Percentiles rank a stretch among this genome's conserved stretches.
phyloP scores from a whole-genome alignment of 2,329 filamentous ascomycete genomes.

The Colletotrichum melonis region DNA sequence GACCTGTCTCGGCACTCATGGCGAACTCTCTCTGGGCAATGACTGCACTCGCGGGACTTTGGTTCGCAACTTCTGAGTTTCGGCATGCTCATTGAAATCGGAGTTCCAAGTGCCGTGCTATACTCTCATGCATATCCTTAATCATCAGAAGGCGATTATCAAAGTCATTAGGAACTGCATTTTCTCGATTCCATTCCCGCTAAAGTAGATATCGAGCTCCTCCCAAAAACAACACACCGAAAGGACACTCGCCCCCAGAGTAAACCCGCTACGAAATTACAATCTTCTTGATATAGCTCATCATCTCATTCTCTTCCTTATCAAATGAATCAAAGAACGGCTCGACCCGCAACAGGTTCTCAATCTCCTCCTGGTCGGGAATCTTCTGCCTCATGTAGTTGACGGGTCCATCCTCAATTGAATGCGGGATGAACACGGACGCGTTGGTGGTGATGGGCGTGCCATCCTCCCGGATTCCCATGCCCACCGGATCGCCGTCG shows the following conservation, averaged over 20 bases:
- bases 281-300: conserved; percentile 9
- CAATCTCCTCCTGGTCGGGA: not conserved
- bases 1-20: not conserved
- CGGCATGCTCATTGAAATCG: no score
- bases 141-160: no score
- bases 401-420: not conserved
- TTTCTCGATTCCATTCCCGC: not conserved
- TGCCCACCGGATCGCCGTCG: not conserved
- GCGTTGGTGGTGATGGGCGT: conserved; percentile 7
- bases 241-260: not conserved
- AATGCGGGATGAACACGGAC: conserved; percentile 4
- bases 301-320: not conserved
- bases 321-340: not conserved
- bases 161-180: not conserved
- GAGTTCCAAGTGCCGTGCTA: no score
- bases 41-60: not conserved
- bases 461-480: not conserved
- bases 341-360: not conserved
- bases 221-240: not conserved
- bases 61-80: no score
- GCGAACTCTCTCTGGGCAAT: not conserved
- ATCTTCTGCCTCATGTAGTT: not conserved
- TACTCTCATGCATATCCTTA: no score
- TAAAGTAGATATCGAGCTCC: not conserved
- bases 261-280: not conserved